Conservation (phyloP, 2,329 filamentous ascomycete species). For the Ceratocystis variospora region DNA sequence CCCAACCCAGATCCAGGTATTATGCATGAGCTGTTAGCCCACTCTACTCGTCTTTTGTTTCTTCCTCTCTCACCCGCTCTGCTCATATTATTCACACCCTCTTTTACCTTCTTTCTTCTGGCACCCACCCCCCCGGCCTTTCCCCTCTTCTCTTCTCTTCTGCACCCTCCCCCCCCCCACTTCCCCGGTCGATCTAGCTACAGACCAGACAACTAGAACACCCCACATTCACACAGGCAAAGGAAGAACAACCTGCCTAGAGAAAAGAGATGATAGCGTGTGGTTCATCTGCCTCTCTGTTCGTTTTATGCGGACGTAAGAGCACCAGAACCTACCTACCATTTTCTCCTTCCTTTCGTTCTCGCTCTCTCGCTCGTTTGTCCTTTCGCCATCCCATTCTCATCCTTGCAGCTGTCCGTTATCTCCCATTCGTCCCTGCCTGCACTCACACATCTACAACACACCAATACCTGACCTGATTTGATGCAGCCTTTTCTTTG, state of each 20-base stretch:
- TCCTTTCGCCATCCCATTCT: not conserved
- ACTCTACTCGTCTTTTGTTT: not conserved
- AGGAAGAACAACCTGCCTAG: not conserved
- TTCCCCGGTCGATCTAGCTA: slow-evolving; percentile 11
- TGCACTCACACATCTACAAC: not conserved
- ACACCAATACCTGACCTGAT: not conserved
- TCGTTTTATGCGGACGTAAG: no score
- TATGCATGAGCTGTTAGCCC: not conserved
- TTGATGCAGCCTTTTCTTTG: not conserved
- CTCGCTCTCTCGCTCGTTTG: not conserved
- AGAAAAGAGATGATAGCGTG: not conserved
- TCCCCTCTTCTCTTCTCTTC: not conserved
- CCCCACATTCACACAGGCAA: not conserved
- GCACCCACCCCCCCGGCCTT: not conserved
- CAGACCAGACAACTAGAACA: not conserved
- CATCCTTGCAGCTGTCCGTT: not conserved
- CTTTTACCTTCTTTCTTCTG: not conserved
- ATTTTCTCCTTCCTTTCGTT: not conserved
- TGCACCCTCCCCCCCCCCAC: not conserved
- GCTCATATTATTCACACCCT: not conserved
- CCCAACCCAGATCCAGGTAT: not conserved
- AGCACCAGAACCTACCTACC: no score
- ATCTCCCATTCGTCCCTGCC: not conserved
- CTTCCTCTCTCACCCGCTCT: not conserved
- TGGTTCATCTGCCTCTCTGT: not conserved